phyloP scores from a whole-genome alignment of 2,329 filamentous ascomycete species.

The Aspergillus quadrilineatus region DNA sequence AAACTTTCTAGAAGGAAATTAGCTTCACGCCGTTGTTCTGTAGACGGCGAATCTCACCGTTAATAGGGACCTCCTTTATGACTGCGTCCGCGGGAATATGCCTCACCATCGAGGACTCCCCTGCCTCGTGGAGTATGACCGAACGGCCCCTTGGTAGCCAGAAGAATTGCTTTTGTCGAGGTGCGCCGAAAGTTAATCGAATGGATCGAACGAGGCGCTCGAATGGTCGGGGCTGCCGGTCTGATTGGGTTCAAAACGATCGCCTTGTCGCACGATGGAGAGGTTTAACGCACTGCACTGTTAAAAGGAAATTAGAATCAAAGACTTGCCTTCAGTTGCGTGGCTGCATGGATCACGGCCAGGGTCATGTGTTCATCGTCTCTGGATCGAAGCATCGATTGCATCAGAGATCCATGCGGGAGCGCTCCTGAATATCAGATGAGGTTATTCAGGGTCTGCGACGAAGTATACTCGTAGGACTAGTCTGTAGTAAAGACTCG shows the following conservation, averaged over 20 bases:
- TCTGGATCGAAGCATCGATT: constrained; percentile 5
- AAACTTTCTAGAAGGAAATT: constrained; percentile 39
- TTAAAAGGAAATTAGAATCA: not conserved
- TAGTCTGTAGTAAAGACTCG: not conserved
- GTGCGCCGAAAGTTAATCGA: not conserved
- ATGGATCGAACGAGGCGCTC: not conserved
- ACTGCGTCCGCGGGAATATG: not conserved
- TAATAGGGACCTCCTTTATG: not conserved
- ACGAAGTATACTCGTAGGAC: not conserved
- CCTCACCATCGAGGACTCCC: not conserved
- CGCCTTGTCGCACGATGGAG: constrained; percentile 5
- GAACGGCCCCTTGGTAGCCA: not conserved
- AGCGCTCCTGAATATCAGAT: constrained; percentile 5
- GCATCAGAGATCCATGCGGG: constrained; percentile 3
- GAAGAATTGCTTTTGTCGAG: not conserved
- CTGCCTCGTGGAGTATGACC: not conserved
- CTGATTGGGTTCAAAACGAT: constrained; percentile 9
- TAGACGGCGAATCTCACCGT: not conserved
- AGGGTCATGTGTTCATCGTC: constrained; percentile 3
- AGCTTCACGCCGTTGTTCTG: constrained; percentile 27
- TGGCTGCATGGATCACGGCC: not conserved
- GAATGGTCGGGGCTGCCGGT: not conserved
- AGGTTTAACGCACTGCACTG: constrained; percentile 1
- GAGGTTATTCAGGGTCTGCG: constrained; percentile 9
- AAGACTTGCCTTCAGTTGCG: constrained; percentile 2